These are phyloP conservation scores for Mycena metata DNA, from an alignment of 768 basidiomycete species.

Conservation along the genomic window DNA sequence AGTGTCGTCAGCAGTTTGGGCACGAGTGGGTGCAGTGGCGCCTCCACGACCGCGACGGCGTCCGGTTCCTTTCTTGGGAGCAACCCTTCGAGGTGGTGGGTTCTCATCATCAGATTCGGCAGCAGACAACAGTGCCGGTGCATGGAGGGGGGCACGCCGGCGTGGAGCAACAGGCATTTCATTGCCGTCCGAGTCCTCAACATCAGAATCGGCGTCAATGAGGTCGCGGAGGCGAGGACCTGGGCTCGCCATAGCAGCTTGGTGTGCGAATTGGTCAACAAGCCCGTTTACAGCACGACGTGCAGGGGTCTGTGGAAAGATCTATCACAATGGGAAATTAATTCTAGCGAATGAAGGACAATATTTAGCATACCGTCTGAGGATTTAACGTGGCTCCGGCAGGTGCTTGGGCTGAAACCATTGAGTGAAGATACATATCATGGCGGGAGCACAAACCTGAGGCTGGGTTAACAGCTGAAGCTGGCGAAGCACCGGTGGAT, in stretches of 20 bases:
- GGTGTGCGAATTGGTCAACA: constrained; percentile 8
- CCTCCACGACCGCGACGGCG: neutral
- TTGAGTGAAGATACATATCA: too few relatives aligned
- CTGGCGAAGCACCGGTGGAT: too few relatives aligned
- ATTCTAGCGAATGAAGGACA: neutral
- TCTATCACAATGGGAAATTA: neutral
- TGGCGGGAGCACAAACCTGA: too few relatives aligned
- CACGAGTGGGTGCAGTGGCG: too few relatives aligned
- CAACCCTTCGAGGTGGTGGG: too few relatives aligned
- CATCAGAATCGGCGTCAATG: too few relatives aligned
- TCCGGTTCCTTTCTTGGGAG: too few relatives aligned
- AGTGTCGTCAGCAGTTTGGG: too few relatives aligned
- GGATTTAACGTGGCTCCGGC: neutral
- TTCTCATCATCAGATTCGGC: constrained; percentile 1
- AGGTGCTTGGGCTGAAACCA: neutral
- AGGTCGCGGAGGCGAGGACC: too few relatives aligned
- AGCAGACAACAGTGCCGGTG: constrained; percentile 2
- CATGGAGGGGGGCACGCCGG: neutral
- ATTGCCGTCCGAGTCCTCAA: too few relatives aligned
- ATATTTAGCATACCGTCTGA: constrained; percentile 1
- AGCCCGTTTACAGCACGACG: constrained; percentile 10
- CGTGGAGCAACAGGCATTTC: neutral
- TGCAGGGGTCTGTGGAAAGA: constrained; percentile 5
- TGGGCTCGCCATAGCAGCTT: too few relatives aligned
- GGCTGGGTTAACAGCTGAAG: too few relatives aligned